Conservation (phyloP, 2,329 filamentous ascomycete species). For the Colletotrichum siamense region DNA sequence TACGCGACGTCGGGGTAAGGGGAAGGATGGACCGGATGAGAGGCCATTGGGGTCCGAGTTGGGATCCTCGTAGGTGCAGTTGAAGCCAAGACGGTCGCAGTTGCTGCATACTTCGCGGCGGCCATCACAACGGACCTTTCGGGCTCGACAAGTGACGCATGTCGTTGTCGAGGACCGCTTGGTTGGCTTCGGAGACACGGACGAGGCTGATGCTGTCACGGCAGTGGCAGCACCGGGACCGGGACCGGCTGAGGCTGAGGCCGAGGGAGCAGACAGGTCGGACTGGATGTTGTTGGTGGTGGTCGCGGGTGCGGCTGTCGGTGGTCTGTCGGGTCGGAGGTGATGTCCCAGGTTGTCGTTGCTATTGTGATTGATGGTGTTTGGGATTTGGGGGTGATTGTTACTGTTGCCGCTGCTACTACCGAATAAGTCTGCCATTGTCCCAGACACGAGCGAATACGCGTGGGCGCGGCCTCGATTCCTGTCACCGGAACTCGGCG, state of each 20-base stretch:
- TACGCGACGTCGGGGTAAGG: conserved; percentile 57
- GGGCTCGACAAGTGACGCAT: conserved; percentile 59
- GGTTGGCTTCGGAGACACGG: conserved; percentile 24
- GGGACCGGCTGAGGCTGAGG: background rate
- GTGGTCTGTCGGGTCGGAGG: conserved; percentile 20
- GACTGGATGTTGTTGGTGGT: background rate
- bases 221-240: background rate
- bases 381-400: background rate
- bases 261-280: background rate
- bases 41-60: conserved; percentile 46
- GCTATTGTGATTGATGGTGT: background rate
- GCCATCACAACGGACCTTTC: conserved; percentile 65
- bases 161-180: conserved; percentile 54
- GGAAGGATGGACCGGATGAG: conserved; percentile 25
- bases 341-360: conserved; percentile 16
- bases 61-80: conserved; percentile 61
- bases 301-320: conserved; percentile 11
- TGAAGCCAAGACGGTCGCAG: conserved; percentile 63
- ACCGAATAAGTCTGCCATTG: conserved; percentile 18
- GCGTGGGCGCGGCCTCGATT: background rate
- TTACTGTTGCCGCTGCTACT: background rate
- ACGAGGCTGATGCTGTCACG: conserved; percentile 20
- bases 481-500: conserved; percentile 17
- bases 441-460: background rate
- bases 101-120: conserved; percentile 59